A percentile compares a stretch with the other conserved stretches of the same genome.
Conservation (phyloP, 164 flowering plant genomes). For the Stephania japonica region DNA sequence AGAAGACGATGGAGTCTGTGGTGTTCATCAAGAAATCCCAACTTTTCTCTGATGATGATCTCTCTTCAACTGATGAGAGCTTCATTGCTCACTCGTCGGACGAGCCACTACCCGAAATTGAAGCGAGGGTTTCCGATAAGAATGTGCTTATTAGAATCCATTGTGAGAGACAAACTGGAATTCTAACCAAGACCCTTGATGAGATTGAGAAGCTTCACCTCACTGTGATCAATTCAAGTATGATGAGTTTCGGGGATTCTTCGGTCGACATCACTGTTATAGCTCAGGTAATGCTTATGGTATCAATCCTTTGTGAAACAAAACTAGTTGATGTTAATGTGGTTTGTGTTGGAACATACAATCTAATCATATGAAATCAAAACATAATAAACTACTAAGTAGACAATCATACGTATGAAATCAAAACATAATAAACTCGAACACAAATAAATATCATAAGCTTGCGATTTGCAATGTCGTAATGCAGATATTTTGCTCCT, state of each 20-base stretch:
- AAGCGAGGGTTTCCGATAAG: slow-evolving; percentile 64
- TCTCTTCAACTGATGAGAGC: slow-evolving; percentile 34
- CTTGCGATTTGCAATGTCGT: too few species aligned
- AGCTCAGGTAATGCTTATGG: slow-evolving; percentile 50
- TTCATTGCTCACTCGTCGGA: slow-evolving; percentile 18
- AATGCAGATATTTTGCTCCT: too few species aligned
- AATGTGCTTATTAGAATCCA: slow-evolving; percentile 69
- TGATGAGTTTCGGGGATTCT: slow-evolving; percentile 51
- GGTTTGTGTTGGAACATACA: too few species aligned
- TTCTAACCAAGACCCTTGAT: slow-evolving; percentile 40
- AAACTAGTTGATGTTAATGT: too few species aligned
- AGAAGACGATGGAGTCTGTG: slow-evolving; percentile 57
- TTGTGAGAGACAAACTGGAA: slow-evolving; percentile 66
- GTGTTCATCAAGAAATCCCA: slow-evolving; percentile 58
- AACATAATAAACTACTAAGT: too few species aligned
- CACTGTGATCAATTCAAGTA: slow-evolving; percentile 44
- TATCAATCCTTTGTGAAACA: not conserved
- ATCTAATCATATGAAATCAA: too few species aligned
- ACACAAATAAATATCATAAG: too few species aligned
- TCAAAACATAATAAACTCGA: too few species aligned
- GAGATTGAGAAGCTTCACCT: slow-evolving; percentile 69
- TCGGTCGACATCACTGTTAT: slow-evolving; percentile 60
- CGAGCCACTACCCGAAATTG: slow-evolving; percentile 67
- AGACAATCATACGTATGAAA: too few species aligned
- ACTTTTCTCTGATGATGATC: slow-evolving; percentile 34